A percentile compares a stretch with the other conserved stretches of the same genome.
phyloP scores from a whole-genome alignment of 495 filamentous ascomycete species.

The Acidiella bohemica region DNA sequence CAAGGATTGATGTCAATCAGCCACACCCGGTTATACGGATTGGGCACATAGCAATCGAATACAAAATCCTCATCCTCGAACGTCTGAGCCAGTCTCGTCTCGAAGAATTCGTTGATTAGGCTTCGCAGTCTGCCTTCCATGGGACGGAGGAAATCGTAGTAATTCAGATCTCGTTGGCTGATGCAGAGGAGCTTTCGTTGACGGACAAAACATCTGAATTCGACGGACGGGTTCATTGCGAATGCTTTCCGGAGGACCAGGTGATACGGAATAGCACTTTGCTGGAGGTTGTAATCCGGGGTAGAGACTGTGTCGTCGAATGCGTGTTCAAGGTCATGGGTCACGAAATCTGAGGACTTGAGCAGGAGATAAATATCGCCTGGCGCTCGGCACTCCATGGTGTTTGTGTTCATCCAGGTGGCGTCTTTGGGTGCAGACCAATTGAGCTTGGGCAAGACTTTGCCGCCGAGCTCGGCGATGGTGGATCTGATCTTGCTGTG shows the following conservation, averaged over 20 bases:
- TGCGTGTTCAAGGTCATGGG: slow-evolving; percentile 83
- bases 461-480: slow-evolving; percentile 67
- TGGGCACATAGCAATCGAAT: slow-evolving; percentile 85
- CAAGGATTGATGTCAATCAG: slow-evolving; percentile 93
- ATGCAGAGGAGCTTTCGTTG: slow-evolving; percentile 64
- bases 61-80: slow-evolving; percentile 76
- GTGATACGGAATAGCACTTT: slow-evolving; percentile 40
- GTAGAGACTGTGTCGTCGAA: slow-evolving; percentile 60
- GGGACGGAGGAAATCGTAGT: slow-evolving; percentile 65
- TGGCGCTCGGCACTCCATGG: slow-evolving; percentile 68
- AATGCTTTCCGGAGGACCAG: slow-evolving; percentile 74
- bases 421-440: slow-evolving; percentile 97
- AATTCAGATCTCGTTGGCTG: slow-evolving; percentile 77
- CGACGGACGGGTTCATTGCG: slow-evolving; percentile 73
- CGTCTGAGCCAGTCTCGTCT: slow-evolving; percentile 49
- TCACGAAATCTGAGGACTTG: slow-evolving; percentile 86
- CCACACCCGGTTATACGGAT: slow-evolving; percentile 62
- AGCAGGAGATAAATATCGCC: slow-evolving; percentile 89
- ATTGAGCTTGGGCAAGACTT: slow-evolving; percentile 82
- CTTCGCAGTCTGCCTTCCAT: slow-evolving; percentile 49
- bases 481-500: slow-evolving; percentile 61
- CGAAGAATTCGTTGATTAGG: slow-evolving; percentile 60
- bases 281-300: slow-evolving; percentile 14
- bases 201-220: slow-evolving; percentile 91
- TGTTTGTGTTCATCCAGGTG: slow-evolving; percentile 87